These are phyloP conservation scores for Beta corolliflora DNA, from an alignment of 179 eudicot species.

Conservation along the genomic window DNA sequence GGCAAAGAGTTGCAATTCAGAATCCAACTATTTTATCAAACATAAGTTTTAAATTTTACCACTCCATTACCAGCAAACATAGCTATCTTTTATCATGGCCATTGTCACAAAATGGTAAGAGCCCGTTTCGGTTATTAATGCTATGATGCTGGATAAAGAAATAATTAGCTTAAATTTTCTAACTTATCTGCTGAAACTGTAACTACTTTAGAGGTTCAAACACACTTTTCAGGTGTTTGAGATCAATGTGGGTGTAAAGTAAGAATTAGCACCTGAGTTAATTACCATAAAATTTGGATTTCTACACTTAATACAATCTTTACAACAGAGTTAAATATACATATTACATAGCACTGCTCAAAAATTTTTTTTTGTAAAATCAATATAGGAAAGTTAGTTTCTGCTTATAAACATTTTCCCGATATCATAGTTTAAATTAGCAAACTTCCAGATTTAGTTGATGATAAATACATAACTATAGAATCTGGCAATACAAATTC, in stretches of 20 bases:
- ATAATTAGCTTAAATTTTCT: neutral
- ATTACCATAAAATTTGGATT: neutral
- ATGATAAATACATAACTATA: neutral
- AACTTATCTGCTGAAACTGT: neutral
- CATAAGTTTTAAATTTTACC: too few relatives aligned
- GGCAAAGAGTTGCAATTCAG: too few relatives aligned
- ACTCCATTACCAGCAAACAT: too few relatives aligned
- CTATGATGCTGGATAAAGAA: too few relatives aligned
- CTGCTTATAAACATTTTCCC: neutral
- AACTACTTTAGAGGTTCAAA: neutral
- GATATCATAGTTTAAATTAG: too few relatives aligned
- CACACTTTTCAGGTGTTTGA: neutral
- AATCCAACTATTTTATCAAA: too few relatives aligned
- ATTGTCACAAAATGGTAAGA: too few relatives aligned
- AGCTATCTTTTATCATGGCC: too few relatives aligned
- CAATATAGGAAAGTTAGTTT: neutral
- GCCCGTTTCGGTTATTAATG: too few relatives aligned
- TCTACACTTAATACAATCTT: neutral
- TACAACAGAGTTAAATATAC: too few relatives aligned
- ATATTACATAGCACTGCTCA: neutral
- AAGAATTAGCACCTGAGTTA: neutral
- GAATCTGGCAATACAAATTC: neutral
- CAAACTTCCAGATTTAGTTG: neutral
- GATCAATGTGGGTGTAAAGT: neutral
- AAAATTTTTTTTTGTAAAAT: neutral